Conservation (phyloP, 352 stramenopile genomes). For the Pythium phragmiticola region DNA sequence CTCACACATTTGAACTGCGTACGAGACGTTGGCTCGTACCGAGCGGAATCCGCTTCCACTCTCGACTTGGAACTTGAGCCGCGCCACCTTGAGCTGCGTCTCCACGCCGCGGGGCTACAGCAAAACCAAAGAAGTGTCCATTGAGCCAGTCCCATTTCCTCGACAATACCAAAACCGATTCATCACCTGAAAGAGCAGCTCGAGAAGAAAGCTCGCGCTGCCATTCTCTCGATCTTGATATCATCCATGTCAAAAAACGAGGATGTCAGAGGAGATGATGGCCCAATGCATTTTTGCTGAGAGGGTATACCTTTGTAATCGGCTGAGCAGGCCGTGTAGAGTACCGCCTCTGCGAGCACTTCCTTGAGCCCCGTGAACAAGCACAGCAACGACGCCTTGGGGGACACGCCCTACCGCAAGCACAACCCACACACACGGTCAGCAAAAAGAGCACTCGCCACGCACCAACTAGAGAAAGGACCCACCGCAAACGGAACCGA, state of each 20-base stretch:
- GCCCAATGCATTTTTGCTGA: not conserved
- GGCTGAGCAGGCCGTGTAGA: conserved; percentile 57
- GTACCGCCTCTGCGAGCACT: conserved; percentile 44
- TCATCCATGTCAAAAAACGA: not conserved
- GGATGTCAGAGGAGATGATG: not conserved
- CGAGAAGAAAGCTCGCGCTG: conserved; percentile 47
- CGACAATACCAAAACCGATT: not conserved
- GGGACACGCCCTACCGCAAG: conserved; percentile 43
- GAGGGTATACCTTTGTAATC: conserved; percentile 63
- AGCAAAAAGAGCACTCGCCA: not conserved
- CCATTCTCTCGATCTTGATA: conserved; percentile 53
- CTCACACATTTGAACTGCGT: conserved; percentile 61
- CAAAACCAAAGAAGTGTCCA: not conserved
- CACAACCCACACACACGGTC: not conserved
- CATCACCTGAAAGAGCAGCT: conserved; percentile 52
- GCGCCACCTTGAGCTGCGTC: conserved; percentile 50
- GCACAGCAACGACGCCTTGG: conserved; percentile 55
- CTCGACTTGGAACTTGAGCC: conserved; percentile 57
- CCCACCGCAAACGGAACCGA: conserved; percentile 72
- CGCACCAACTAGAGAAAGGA: not conserved
- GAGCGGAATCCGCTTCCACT: conserved; percentile 20
- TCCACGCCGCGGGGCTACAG: conserved; percentile 33
- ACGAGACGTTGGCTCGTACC: conserved; percentile 30
- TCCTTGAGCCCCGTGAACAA: conserved; percentile 45
- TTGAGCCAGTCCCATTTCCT: no score